A percentile compares a stretch with the other conserved stretches of the same genome.
These are phyloP conservation scores for Rosa hybrid DNA, from an alignment of 331 rosid genomes.

Conservation along the genomic window DNA sequence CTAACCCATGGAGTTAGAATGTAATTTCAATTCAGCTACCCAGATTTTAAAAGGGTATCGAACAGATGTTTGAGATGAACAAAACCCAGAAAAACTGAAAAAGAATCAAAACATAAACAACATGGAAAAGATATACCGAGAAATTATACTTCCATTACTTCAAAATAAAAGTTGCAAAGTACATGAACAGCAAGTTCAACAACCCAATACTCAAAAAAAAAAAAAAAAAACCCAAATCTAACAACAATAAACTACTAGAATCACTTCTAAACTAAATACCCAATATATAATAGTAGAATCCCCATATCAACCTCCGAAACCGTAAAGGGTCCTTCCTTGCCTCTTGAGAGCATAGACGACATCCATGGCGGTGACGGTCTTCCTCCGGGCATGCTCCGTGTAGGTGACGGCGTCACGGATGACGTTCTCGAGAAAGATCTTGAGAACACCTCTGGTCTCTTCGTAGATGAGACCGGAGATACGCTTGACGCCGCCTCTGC, in stretches of 20 bases:
- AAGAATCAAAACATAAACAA: background rate
- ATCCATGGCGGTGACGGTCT: conserved; percentile 60
- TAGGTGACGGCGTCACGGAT: conserved; percentile 60
- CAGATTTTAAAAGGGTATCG: background rate
- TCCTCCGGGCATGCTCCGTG: conserved; percentile 55
- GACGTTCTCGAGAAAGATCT: conserved; percentile 52
- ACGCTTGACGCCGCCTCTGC: conserved; percentile 49
- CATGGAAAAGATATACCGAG: background rate
- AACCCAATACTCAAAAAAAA: background rate
- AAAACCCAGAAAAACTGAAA: background rate
- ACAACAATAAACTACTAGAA: background rate
- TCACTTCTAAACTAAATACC: background rate
- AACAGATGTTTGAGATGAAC: background rate
- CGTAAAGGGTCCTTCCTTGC: conserved; percentile 55
- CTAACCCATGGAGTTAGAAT: background rate
- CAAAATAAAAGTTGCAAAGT: background rate
- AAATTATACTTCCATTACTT: background rate
- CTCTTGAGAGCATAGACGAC: conserved; percentile 51
- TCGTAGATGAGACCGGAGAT: conserved; percentile 58
- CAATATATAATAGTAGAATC: background rate
- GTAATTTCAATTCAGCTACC: background rate
- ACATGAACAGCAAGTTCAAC: background rate
- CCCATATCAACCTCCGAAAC: conserved; percentile 46
- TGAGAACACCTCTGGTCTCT: conserved; percentile 58
- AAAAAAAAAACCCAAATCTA: background rate